A percentile compares a stretch with the other conserved stretches of the same genome.
These are phyloP conservation scores for Hirschioporus abietinus DNA, from an alignment of 768 basidiomycete species.

Conservation along the genomic window DNA sequence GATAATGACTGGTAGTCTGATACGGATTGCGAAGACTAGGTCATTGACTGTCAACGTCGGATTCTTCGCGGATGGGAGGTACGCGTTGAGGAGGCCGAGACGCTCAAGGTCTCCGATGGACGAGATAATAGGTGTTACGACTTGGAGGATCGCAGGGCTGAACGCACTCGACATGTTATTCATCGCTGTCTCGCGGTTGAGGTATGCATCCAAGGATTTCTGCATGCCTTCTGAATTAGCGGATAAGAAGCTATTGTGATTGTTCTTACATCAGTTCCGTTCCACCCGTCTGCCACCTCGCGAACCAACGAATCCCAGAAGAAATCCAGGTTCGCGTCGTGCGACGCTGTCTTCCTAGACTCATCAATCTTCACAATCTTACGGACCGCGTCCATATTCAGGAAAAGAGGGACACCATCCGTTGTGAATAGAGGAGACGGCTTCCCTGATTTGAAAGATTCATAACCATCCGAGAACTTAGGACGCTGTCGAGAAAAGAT, in stretches of 20 bases:
- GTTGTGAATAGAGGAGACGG: not conserved
- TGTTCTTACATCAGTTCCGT: not conserved
- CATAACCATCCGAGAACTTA: not conserved
- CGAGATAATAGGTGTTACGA: constrained; percentile 4
- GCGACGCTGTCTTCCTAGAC: not conserved
- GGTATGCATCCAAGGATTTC: constrained; percentile 3
- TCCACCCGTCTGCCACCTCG: constrained; percentile 4
- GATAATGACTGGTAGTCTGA: constrained; percentile 1
- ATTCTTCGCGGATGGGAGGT: constrained; percentile 3
- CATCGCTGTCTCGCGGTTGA: constrained; percentile 1
- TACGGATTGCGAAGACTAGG: not conserved
- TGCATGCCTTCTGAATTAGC: not conserved
- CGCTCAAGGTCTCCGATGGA: constrained; percentile 6
- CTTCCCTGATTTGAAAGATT: not conserved
- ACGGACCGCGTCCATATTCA: constrained; percentile 2
- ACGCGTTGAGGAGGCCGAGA: not conserved
- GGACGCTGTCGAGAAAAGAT: not conserved
- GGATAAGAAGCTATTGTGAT: not conserved
- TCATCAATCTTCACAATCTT: constrained; percentile 4
- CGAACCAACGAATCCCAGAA: constrained; percentile 7
- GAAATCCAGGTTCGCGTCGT: not conserved
- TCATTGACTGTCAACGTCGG: constrained; percentile 2
- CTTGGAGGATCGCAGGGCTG: constrained; percentile 1
- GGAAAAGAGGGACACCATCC: constrained; percentile 3
- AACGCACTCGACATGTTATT: not conserved